Conservation (phyloP, 805 yeast genomes). For the Metschnikowia anglica region DNA sequence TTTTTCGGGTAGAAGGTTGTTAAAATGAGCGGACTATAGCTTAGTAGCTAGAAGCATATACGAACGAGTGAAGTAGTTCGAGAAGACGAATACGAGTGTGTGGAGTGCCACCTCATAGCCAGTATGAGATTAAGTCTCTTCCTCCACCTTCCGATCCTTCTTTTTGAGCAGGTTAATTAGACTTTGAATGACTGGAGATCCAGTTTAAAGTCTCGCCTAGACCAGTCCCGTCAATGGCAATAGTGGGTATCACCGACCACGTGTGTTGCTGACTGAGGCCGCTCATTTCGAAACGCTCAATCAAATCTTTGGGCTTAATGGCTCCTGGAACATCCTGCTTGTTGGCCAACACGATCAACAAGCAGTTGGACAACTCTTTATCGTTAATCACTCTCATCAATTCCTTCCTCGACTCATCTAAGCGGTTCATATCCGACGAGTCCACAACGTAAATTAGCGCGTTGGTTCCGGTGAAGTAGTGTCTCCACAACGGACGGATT, state of each 20-base stretch:
- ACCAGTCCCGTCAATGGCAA: constrained; percentile 89
- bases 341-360: constrained; percentile 82
- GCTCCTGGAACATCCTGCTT: constrained; percentile 78
- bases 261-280: constrained; percentile 60
- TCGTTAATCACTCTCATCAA: constrained; percentile 76
- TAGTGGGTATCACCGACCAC: constrained; percentile 91
- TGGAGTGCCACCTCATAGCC: constrained; percentile 9
- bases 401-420: constrained; percentile 77
- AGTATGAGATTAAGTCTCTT: constrained; percentile 8
- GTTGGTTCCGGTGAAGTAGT: constrained; percentile 89
- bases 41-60: background rate
- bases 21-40: constrained; percentile 1
- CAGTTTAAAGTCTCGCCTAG: constrained; percentile 83
- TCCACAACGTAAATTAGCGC: constrained; percentile 91
- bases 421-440: constrained; percentile 66
- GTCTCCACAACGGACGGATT: constrained; percentile 92
- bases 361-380: constrained; percentile 77
- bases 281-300: constrained; percentile 65
- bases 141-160: background rate
- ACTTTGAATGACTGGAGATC: constrained; percentile 64
- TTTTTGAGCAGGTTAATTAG: background rate
- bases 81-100: background rate
- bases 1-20: background rate
- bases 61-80: background rate
- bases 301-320: constrained; percentile 75